Base-by-base conservation (phyloP, 169 alveolate species). In the Eimeria necatrix region DNA sequence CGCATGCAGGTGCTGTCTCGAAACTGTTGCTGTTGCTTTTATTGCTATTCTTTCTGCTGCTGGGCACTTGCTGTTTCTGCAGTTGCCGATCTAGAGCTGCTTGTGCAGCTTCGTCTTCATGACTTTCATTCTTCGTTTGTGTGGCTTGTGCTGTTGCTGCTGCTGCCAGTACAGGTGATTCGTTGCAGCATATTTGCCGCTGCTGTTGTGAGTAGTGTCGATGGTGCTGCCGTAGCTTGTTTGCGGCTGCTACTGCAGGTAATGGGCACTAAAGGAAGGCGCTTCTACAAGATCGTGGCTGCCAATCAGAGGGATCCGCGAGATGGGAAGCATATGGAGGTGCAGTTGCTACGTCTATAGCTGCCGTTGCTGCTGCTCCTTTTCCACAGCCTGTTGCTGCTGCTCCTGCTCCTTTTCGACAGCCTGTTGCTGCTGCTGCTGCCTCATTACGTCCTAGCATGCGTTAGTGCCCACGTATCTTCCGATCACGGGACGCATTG, bases 281-380 rank as follows among this genome's bases (percentile, higher is more conserved):
- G 98, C 24, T 97, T 97, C 94, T 96, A 91, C 94, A 96, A 97
- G 96, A 80, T 97, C 80, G 99, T 97, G 9, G 99, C 97, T 26
- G 98, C 98, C 18, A 97, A 97, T 70, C 99, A 97, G 88, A 93
- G 98, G 73, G 99, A 97, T 91, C 98, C 98, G 48, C 95, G 98
- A 74, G 97, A 97, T 91, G 99, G 99, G 51, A 97, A 97, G 93
- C 99, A 97, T 93, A 97, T 97, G 97, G 99, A 97, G 91, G 99
- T 73, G 53, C 84, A n/a, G 84, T 32, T n/a, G 4, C 53, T 32
- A 20, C 18, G 7, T 20, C 20, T 6, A 7, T 73, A 4, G 48
- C 56, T 46, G 81, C 80, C 61, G 10, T 12, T 7, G 26, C 32
- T 56, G 48, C 74, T 51, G 71, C 73, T 53, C n/a, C 70, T 18